Evolutionary conservation across 345 rosid genomes (phyloP).

Genomic region (Raphanus raphanistrum): DNA sequence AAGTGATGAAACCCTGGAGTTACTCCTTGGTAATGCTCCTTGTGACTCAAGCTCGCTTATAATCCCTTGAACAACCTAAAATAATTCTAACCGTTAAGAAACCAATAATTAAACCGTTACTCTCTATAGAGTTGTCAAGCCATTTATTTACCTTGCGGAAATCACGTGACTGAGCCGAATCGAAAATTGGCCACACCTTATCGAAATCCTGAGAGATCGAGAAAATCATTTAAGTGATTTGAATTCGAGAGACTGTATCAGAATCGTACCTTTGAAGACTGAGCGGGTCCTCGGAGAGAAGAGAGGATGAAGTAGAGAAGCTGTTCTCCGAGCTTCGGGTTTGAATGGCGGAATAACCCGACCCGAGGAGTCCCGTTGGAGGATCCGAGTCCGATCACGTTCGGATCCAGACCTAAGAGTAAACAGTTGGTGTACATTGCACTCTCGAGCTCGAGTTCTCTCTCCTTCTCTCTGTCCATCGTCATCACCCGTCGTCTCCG

Average conservation of each 20-base stretch:
- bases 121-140: background rate
- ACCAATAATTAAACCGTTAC: too few relatives aligned
- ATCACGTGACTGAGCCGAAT: constrained; percentile 97
- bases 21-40: constrained; percentile 98
- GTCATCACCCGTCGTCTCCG: constrained; percentile 63
- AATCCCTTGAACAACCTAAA: constrained; percentile 94
- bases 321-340: constrained; percentile 99
- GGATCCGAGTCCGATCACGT: constrained; percentile 78
- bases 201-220: constrained; percentile 92
- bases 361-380: constrained; percentile 82
- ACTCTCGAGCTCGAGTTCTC: constrained; percentile 97
- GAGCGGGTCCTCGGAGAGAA: constrained; percentile 95
- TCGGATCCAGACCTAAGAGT: constrained; percentile 94
- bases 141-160: constrained; percentile 69
- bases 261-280: constrained; percentile 77
- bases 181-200: constrained; percentile 99
- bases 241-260: constrained; percentile 12
- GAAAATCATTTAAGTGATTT: constrained; percentile 23
- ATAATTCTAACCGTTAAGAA: too few relatives aligned
- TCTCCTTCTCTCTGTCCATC: constrained; percentile 99
- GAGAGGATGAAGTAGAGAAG: constrained; percentile 98
- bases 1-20: constrained; percentile 97
- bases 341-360: constrained; percentile 96
- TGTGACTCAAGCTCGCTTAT: constrained; percentile 98
- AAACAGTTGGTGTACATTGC: constrained; percentile 99